phyloP scores from a whole-genome alignment of 495 filamentous ascomycete genomes.

The Parachaetomium inaequale region DNA sequence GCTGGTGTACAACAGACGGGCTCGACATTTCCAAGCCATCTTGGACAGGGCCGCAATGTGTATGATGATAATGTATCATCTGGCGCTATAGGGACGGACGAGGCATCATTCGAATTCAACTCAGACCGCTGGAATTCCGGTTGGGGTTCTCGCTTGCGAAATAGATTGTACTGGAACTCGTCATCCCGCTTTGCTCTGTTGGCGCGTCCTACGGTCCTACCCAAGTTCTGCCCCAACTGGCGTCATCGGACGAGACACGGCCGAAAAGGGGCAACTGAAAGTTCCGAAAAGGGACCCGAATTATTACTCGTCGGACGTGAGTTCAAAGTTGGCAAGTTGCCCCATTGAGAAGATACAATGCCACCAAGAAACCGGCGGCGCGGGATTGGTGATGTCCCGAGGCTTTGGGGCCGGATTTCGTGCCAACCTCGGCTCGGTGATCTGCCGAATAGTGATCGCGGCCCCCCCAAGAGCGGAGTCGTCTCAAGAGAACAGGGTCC shows the following conservation, averaged over 20 bases:
- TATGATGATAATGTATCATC: conserved; percentile 15
- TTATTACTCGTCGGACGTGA: not conserved
- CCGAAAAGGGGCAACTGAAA: not conserved
- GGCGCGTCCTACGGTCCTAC: not conserved
- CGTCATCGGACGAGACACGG: not conserved
- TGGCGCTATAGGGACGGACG: conserved; percentile 9
- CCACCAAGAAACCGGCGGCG: too few species aligned
- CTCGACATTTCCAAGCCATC: not conserved
- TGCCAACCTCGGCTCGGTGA: conserved; percentile 12
- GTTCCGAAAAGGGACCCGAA: not conserved
- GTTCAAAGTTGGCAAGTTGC: too few species aligned
- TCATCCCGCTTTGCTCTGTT: not conserved
- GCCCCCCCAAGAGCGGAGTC: not conserved
- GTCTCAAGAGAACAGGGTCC: not conserved
- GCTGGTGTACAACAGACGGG: conserved; percentile 5
- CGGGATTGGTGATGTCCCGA: conserved; percentile 5
- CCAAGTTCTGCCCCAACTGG: not conserved
- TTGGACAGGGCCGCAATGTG: conserved; percentile 12
- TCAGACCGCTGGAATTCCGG: conserved; percentile 2
- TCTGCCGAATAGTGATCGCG: not conserved
- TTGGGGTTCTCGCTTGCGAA: not conserved
- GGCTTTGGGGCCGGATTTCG: conserved; percentile 6
- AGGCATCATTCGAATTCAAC: conserved; percentile 11
- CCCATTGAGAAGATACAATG: too few species aligned
- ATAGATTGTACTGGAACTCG: not conserved